phyloP scores from a whole-genome alignment of 1,284 basidiomycete genomes.

The Heterobasidion parviporum region DNA sequence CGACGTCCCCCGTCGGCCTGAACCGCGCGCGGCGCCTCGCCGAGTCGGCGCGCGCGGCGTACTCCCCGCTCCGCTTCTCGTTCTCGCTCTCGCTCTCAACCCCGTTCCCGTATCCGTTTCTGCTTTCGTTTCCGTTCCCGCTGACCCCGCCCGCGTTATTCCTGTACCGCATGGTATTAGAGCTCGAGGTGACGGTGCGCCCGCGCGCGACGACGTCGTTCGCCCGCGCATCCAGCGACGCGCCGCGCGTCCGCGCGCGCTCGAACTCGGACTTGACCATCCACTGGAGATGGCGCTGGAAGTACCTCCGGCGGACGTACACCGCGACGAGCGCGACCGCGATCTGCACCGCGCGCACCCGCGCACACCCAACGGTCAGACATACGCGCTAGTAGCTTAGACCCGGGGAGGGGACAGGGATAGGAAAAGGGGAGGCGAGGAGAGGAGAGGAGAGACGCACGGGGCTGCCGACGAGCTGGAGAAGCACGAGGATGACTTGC shows the following conservation, averaged over 20 bases:
- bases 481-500: slow-evolving; percentile 60
- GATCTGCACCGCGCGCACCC: slow-evolving; percentile 30
- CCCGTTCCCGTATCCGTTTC: slow-evolving; percentile 13
- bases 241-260: slow-evolving; percentile 9
- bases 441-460: slow-evolving; percentile 22
- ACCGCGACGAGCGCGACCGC: slow-evolving; percentile 63
- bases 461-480: slow-evolving; percentile 61
- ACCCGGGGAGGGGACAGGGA: too few relatives aligned
- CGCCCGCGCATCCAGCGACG: neutral
- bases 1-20: too few relatives aligned
- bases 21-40: too few relatives aligned
- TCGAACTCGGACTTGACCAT: slow-evolving; percentile 44
- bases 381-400: too few relatives aligned
- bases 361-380: neutral
- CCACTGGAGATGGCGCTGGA: slow-evolving; percentile 62
- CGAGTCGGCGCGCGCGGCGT: too few relatives aligned
- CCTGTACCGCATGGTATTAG: neutral
- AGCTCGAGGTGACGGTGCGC: neutral
- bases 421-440: neutral
- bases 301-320: slow-evolving; percentile 58
- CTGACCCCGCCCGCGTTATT: neutral
- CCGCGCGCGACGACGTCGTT: neutral
- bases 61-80: too few relatives aligned
- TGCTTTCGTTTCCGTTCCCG: slow-evolving; percentile 1
- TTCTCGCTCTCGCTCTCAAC: too few relatives aligned